These are phyloP conservation scores for Zoysia japonica DNA, from an alignment of 176 grass and related monocot genomes.

Conservation along the genomic window DNA sequence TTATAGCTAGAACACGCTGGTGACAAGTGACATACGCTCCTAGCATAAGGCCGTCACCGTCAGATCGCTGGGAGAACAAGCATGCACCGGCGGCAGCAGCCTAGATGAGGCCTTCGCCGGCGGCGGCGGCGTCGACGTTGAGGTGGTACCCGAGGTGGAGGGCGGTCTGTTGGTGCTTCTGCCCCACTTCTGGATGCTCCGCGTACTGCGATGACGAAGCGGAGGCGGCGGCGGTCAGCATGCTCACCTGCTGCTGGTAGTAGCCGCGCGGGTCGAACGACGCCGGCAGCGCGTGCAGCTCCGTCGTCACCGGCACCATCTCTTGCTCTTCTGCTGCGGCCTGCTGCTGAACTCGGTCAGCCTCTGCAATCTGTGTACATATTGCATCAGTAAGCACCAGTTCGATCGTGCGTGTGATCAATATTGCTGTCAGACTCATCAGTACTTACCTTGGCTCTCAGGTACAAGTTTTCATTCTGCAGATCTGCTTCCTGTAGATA, in stretches of 20 bases:
- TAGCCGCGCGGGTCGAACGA: constrained; percentile 65
- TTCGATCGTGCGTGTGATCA: background rate
- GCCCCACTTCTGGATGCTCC: background rate
- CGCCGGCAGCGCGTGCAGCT: constrained; percentile 62
- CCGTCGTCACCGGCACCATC: constrained; percentile 33
- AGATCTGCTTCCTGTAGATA: constrained; percentile 57
- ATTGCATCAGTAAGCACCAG: background rate
- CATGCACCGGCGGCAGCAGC: background rate
- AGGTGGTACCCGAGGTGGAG: constrained; percentile 85
- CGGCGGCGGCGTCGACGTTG: constrained; percentile 47
- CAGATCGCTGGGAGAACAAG: background rate
- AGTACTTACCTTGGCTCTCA: constrained; percentile 69
- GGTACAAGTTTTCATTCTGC: constrained; percentile 65
- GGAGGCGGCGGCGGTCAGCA: constrained; percentile 40
- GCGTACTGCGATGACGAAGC: constrained; percentile 45
- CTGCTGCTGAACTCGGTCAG: constrained; percentile 50
- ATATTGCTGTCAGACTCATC: background rate
- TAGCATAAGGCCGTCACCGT: background rate
- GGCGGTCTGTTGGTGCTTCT: constrained; percentile 60
- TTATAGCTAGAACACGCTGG: background rate
- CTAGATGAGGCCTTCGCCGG: constrained; percentile 63
- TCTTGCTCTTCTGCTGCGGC: constrained; percentile 1
- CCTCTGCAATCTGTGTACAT: constrained; percentile 51
- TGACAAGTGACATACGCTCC: background rate
- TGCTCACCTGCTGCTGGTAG: constrained; percentile 57